Evolutionary conservation across 306 rosid genomes (phyloP), one percentile per base, ranked within the genome.

Genomic region (Ziziphus jujuba): DNA sequence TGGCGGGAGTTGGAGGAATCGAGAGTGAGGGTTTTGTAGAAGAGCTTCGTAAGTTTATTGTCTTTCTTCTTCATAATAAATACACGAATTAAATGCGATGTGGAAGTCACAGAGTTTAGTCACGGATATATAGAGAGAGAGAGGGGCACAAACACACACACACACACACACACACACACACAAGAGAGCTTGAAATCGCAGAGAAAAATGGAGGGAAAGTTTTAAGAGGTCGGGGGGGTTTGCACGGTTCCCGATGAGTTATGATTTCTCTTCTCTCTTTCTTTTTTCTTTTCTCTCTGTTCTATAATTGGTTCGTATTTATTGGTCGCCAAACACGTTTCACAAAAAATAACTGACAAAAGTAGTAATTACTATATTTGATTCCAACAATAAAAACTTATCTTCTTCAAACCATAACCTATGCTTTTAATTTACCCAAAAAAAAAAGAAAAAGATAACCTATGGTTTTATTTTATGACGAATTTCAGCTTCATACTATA

Each of bases 1-100:
- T 21, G 89, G 61, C 58, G 73, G 33, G 56, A 63, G 40, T 31
- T 49, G 21, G 79, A 34, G 69, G n/a, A 17, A 21, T 38, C 11
- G 13, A 31, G 69, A 56, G 51, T 53, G 25, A 15, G 72, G 81
- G 76, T 43, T 81, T 83, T 80, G 61, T 63, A 81, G 82, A 61
- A 52, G 59, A 40, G 53, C 6, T 31, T 61, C 5, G 38, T 13
- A 63, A 14, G 24, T 35, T 19, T 31, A 2, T 28, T 24, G 22
- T 10, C 58, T 4, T 62, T 34, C 31, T 53, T 48, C 65, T 28
- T 28, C 33, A 28, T 28, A 28, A 28, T 28, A 56, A 53, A 67
- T 14, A 67, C 40, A 2, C 43, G 56, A 63, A 48, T 65, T 70
- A 24, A 70, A 53, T 59, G 69, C 58, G 45, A 49, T 20, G 24